These are phyloP conservation scores for Elsinoe batatas DNA, from an alignment of 2,329 filamentous ascomycete species.

Conservation along the genomic window DNA sequence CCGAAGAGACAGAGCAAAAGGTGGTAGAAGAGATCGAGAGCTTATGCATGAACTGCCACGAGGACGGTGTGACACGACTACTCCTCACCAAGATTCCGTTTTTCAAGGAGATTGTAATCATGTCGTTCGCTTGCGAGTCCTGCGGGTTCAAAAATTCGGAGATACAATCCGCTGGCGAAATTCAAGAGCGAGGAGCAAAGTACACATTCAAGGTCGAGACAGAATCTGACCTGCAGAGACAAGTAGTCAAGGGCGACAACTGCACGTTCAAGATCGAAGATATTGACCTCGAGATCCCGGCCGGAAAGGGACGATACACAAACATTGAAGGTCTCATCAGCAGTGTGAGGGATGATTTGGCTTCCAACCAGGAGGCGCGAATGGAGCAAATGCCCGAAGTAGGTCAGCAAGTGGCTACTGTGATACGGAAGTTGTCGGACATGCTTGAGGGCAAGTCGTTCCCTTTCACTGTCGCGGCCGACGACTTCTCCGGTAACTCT, in stretches of 20 bases:
- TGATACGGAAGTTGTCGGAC: slow-evolving; percentile 62
- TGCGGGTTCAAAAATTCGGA: slow-evolving; percentile 88
- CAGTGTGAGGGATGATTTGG: slow-evolving; percentile 70
- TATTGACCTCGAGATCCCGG: slow-evolving; percentile 83
- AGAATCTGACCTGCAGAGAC: slow-evolving; percentile 66
- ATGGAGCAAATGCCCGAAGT: slow-evolving; percentile 70
- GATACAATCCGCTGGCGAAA: slow-evolving; percentile 82
- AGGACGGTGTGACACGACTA: slow-evolving; percentile 64
- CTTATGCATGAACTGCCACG: slow-evolving; percentile 47
- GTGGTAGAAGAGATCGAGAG: slow-evolving; percentile 45
- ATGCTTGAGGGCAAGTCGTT: slow-evolving; percentile 72
- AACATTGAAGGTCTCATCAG: slow-evolving; percentile 84
- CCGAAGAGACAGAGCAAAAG: slow-evolving; percentile 33
- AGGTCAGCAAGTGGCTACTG: slow-evolving; percentile 63
- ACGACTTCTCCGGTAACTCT: slow-evolving; percentile 91
- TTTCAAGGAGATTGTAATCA: slow-evolving; percentile 95
- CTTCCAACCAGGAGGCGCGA: slow-evolving; percentile 69
- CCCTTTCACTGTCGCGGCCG: slow-evolving; percentile 78
- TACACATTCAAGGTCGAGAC: slow-evolving; percentile 72
- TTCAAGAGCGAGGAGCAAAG: slow-evolving; percentile 78
- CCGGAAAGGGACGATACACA: slow-evolving; percentile 81
- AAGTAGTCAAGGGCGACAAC: slow-evolving; percentile 86
- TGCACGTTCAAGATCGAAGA: slow-evolving; percentile 81
- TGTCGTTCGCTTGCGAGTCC: slow-evolving; percentile 89
- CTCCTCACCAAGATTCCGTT: slow-evolving; percentile 89